phyloP scores from a whole-genome alignment of 371 early-diverging fungal genomes.

The Actinomortierella wolfii region DNA sequence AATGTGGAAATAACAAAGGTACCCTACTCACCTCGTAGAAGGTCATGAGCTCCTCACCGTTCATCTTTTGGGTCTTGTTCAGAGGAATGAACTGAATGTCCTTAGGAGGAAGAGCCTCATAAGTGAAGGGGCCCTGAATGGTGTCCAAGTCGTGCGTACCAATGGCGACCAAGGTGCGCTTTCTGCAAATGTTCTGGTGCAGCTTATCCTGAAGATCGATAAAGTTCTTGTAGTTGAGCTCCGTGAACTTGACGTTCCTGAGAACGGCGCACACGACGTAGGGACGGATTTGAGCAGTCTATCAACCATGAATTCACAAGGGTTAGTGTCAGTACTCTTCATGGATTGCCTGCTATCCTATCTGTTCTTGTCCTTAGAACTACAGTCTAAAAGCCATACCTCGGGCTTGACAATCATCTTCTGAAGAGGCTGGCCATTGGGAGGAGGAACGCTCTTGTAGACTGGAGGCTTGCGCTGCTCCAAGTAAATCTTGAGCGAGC shows the following conservation, averaged over 20 bases:
- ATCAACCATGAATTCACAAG: conserved; percentile 5
- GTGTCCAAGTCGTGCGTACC: conserved; percentile 99
- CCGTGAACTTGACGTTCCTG: conserved; percentile 86
- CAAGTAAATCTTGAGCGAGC: conserved; percentile 85
- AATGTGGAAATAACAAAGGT: too few relatives aligned
- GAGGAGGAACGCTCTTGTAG: conserved; percentile 65
- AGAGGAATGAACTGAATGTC: conserved; percentile 95
- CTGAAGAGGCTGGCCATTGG: conserved; percentile 58
- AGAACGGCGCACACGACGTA: conserved; percentile 95
- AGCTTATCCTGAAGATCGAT: conserved; percentile 99
- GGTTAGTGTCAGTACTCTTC: too few relatives aligned
- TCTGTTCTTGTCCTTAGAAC: too few relatives aligned
- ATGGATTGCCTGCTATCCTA: not conserved
- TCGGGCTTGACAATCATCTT: conserved; percentile 74
- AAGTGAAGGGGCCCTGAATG: conserved; percentile 93
- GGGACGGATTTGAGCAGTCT: conserved; percentile 85
- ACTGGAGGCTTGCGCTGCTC: conserved; percentile 68
- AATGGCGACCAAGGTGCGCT: conserved; percentile 97
- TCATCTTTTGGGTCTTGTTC: conserved; percentile 88
- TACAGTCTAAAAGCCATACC: too few relatives aligned
- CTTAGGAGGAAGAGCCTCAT: conserved; percentile 89
- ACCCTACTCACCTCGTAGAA: conserved; percentile 85
- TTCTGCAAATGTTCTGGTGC: conserved; percentile 96
- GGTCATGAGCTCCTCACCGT: conserved; percentile 88
- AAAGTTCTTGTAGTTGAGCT: conserved; percentile 90